Evolutionary conservation across 2,329 filamentous ascomycete genomes (phyloP).

Genomic region (Xylaria sp.): DNA sequence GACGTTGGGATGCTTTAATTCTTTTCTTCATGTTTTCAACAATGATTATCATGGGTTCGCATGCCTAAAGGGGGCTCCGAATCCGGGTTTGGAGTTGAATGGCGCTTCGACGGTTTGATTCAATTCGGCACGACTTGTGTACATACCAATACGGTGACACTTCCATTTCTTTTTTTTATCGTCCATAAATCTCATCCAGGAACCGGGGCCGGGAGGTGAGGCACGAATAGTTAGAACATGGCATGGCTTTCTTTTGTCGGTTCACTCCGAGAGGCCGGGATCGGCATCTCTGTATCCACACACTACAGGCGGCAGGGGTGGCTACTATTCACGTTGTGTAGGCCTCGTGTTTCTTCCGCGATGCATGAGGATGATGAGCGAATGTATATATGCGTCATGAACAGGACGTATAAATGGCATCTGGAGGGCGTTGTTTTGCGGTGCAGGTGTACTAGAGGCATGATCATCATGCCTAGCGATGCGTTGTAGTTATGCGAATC

Average conservation of each 20-base stretch:
- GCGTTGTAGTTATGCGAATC: slow-evolving; percentile 4
- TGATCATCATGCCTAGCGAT: background rate
- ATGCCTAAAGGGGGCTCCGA: slow-evolving; percentile 4
- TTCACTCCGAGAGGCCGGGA: background rate
- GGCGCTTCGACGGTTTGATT: slow-evolving; percentile 15
- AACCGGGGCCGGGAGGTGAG: background rate
- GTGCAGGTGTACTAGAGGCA: background rate
- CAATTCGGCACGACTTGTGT: slow-evolving; percentile 8
- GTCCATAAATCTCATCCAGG: background rate
- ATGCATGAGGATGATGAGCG: slow-evolving; percentile 13
- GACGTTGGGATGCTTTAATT: background rate
- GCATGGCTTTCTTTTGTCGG: background rate
- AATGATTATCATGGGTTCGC: background rate
- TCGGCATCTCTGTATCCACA: background rate
- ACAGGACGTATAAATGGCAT: background rate
- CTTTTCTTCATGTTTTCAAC: background rate
- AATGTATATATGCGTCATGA: slow-evolving; percentile 13
- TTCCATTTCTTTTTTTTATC: slow-evolving; percentile 2
- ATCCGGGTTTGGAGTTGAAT: background rate
- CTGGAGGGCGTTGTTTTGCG: slow-evolving; percentile 13
- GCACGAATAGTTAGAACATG: slow-evolving; percentile 3
- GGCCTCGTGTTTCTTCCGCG: slow-evolving; percentile 2
- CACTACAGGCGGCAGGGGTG: background rate
- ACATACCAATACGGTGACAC: slow-evolving; percentile 17
- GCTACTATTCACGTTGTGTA: background rate